phyloP scores from a whole-genome alignment of 73 alveolate genomes.

The Paramecium sexaurelia region DNA sequence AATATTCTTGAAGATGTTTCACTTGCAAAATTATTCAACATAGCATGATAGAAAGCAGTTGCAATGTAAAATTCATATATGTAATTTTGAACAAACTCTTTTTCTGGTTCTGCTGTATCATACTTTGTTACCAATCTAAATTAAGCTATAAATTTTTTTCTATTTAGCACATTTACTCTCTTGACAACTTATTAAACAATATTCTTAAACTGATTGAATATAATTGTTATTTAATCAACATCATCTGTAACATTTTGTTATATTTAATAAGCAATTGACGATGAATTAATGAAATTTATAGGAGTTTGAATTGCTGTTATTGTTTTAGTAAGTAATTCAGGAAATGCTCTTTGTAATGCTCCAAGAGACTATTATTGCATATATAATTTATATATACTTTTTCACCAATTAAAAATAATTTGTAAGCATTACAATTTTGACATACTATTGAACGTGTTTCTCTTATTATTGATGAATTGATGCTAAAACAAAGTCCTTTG shows the following conservation, averaged over 20 bases:
- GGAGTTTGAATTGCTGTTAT: constrained; percentile 74
- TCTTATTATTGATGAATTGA: constrained; percentile 86
- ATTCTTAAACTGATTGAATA: constrained; percentile 84
- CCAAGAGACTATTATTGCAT: not conserved
- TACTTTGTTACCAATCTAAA: constrained; percentile 60
- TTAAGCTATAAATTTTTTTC: constrained; percentile 74
- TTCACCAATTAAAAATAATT: constrained; percentile 84
- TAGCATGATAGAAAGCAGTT: constrained; percentile 82
- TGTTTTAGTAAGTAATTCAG: constrained; percentile 75
- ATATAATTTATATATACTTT: constrained; percentile 70
- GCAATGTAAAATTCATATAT: constrained; percentile 86
- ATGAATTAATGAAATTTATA: constrained; percentile 76
- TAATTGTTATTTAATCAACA: constrained; percentile 74
- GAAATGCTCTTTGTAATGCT: constrained; percentile 90
- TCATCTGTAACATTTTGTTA: constrained; percentile 65
- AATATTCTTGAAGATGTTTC: constrained; percentile 88
- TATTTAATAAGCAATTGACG: constrained; percentile 80
- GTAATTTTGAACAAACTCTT: constrained; percentile 51
- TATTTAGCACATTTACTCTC: constrained; percentile 80
- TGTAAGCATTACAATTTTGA: constrained; percentile 74
- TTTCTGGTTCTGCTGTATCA: constrained; percentile 69
- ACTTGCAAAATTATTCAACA: constrained; percentile 83
- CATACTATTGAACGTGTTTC: constrained; percentile 73
- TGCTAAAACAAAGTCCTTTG: constrained; percentile 92
- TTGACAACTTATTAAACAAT: constrained; percentile 75